These are phyloP conservation scores for Salpingoeca rosetta DNA, from an alignment of 78 protist species.

Conservation along the genomic window DNA sequence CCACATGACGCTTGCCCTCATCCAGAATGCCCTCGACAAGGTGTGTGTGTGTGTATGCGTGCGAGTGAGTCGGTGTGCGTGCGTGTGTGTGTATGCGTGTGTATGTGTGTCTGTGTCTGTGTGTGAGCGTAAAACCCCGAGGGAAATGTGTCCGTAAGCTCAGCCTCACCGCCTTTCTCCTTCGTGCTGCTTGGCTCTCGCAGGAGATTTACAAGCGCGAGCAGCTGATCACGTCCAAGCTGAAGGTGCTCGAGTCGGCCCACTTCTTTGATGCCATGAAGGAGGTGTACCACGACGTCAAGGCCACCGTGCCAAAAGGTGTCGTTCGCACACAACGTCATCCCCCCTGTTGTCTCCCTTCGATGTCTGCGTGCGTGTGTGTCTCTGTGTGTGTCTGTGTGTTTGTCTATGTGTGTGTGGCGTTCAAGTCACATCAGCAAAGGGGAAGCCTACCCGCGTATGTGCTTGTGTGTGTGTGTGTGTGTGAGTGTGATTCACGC, in stretches of 20 bases:
- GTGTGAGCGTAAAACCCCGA: neutral
- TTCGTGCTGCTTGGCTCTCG: neutral
- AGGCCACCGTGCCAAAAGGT: neutral
- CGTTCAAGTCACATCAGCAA: too few species aligned
- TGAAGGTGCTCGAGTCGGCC: neutral
- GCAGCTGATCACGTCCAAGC: too few species aligned
- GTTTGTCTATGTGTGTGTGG: too few species aligned
- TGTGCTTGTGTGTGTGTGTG: too few species aligned
- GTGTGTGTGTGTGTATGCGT: neutral
- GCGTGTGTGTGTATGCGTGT: neutral
- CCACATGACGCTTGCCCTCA: conserved; percentile 21
- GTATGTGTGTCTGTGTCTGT: neutral
- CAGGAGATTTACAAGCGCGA: neutral
- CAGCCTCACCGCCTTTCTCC: neutral
- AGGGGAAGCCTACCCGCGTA: too few species aligned
- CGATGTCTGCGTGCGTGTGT: too few species aligned
- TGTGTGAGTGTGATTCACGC: too few species aligned
- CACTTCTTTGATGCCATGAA: neutral
- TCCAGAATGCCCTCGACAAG: neutral
- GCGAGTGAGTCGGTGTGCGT: neutral
- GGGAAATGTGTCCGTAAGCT: neutral
- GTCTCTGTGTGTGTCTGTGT: too few species aligned
- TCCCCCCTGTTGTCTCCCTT: too few species aligned
- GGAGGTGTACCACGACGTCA: neutral
- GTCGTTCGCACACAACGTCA: neutral